A percentile compares a stretch with the other conserved stretches of the same genome.
These are phyloP conservation scores for Aspergillus sclerotioniger DNA, from an alignment of 495 filamentous ascomycete genomes.

Conservation along the genomic window DNA sequence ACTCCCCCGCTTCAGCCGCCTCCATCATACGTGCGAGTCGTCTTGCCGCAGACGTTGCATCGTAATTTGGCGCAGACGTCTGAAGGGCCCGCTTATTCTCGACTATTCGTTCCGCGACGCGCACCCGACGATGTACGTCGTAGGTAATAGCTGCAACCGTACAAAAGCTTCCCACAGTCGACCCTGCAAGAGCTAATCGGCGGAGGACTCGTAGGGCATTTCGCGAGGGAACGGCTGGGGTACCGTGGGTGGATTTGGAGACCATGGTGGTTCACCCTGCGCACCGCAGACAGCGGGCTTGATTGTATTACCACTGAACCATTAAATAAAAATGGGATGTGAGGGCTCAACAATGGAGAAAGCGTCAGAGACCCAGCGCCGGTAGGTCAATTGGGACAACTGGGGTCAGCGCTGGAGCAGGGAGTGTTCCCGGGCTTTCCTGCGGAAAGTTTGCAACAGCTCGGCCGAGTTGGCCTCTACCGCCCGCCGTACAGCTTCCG, in stretches of 20 bases:
- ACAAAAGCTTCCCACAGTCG: constrained; percentile 41
- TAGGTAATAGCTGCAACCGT: constrained; percentile 42
- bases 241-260: constrained; percentile 28
- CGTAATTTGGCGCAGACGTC: constrained; percentile 44
- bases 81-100: constrained; percentile 45
- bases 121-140: constrained; percentile 42
- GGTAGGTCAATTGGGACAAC: neutral
- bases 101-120: constrained; percentile 42
- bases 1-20: constrained; percentile 44
- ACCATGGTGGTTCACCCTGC: constrained; percentile 30
- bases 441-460: constrained; percentile 19
- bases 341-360: neutral
- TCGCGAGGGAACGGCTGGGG: constrained; percentile 41
- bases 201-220: constrained; percentile 48
- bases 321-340: constrained; percentile 6
- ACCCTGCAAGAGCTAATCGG: constrained; percentile 42
- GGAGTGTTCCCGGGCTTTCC: constrained; percentile 6
- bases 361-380: neutral
- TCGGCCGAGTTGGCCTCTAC: constrained; percentile 19
- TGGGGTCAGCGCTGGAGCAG: neutral
- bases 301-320: constrained; percentile 10
- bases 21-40: constrained; percentile 42
- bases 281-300: constrained; percentile 26
- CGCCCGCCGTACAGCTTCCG: constrained; percentile 20
- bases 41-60: constrained; percentile 43